Base-by-base conservation (phyloP, 2,329 filamentous ascomycete genomes). In the Talaromyces albobiverticillius region DNA sequence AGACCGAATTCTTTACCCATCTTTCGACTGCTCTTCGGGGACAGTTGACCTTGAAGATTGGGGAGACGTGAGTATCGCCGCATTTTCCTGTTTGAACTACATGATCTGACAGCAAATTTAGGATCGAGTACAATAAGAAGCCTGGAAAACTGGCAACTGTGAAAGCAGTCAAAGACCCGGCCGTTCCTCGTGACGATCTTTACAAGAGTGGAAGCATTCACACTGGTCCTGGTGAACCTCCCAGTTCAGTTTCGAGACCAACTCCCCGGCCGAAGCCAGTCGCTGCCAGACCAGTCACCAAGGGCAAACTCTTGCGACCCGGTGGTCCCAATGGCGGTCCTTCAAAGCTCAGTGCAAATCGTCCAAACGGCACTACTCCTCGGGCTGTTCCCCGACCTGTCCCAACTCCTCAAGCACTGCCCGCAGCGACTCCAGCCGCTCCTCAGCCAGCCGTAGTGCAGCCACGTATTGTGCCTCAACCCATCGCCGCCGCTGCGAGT, bases 1-100 rank as follows among this genome's bases (percentile, higher is more conserved):
- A 99, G 78, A 99, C 94, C 0, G 94, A 99, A 67, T 86, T 99
- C 72, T 95, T 97, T 67, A 95, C 93, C 0, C 92, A 96, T 59
- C 85, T 99, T 76, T 85, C 87, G 67, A 85, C 84, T 48, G 84
- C 85, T 50, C 88, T 95, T 72, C 86, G 88, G 3, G 90, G 88
- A 8, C 86, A 89, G 9, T 82, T 95, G 67, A 90, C 86, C 67
- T 75, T 99, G 46, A 90, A 89, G 72, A 87, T 97, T 58, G 84
- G 78, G n/a, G 87, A 94, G 25, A 81, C 80, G 56, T 80, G 68
- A 74, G 77, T 71, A 20, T 48, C 18, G 11, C 14, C 18, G 3
- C 2, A 4, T 42, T 41, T 22, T n/a, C n/a, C n/a, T 25, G 8
- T 60, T 62, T 54, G 65, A 40, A 22, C 18, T 20, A 40, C 10